Evolutionary conservation across 148 eudicot species (phyloP).

Genomic region (Agrostemma githago): DNA sequence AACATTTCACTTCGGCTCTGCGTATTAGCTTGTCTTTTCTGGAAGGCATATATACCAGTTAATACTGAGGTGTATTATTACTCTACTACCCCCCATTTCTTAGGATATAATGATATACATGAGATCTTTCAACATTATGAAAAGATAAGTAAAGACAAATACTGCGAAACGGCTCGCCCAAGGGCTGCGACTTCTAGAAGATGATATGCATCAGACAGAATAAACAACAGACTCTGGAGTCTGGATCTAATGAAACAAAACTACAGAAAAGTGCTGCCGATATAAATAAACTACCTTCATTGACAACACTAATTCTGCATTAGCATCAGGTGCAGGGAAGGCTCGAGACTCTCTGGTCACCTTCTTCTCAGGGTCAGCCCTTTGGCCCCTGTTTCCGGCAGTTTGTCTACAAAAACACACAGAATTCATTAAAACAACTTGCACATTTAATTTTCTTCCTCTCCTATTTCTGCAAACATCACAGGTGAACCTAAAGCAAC

Average conservation of each 20-base stretch:
- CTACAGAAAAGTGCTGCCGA: background rate
- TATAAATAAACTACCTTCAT: constrained; percentile 55
- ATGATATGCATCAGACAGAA: background rate
- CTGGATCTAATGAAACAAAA: background rate
- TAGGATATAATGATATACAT: background rate
- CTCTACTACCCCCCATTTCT: background rate
- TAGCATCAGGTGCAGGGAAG: constrained; percentile 87
- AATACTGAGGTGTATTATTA: background rate
- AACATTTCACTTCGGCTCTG: constrained; percentile 95
- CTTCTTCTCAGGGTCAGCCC: constrained; percentile 55
- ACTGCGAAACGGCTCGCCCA: background rate
- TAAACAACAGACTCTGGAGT: background rate
- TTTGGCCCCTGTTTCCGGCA: constrained; percentile 46
- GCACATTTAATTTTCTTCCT: background rate
- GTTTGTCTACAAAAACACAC: constrained; percentile 51
- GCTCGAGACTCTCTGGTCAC: constrained; percentile 75
- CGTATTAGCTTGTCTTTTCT: constrained; percentile 71
- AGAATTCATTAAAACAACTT: constrained; percentile 5
- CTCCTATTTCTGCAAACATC: background rate
- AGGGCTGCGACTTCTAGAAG: constrained; percentile 35
- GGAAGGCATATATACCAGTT: constrained; percentile 11
- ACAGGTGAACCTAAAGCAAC: background rate
- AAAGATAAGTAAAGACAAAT: background rate
- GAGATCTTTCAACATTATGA: background rate
- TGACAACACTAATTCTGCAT: constrained; percentile 80